Conservation (phyloP, 2,329 filamentous ascomycete species). For the Xylaria polymorpha region DNA sequence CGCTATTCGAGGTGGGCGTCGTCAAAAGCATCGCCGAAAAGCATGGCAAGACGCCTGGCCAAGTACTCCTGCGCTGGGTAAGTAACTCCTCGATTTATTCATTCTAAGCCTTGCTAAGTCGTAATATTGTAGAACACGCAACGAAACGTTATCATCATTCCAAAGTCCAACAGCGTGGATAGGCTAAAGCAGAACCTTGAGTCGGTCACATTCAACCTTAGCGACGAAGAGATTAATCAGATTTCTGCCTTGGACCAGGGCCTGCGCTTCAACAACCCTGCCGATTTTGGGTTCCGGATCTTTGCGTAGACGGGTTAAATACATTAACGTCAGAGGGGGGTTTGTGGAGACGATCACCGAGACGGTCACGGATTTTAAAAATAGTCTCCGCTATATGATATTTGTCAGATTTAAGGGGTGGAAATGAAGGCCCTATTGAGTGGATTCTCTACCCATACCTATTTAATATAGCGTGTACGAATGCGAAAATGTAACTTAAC, state of each 20-base stretch:
- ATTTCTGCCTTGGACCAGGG: conserved; percentile 63
- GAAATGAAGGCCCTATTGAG: no score
- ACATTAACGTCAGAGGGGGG: no score
- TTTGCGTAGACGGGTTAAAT: conserved; percentile 50
- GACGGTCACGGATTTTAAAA: no score
- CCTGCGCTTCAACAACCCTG: conserved; percentile 69
- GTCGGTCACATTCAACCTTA: conserved; percentile 64
- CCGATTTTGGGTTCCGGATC: conserved; percentile 44
- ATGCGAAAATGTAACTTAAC: no score
- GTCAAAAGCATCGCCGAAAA: conserved; percentile 66
- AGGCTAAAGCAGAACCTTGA: conserved; percentile 65
- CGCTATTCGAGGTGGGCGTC: conserved; percentile 51
- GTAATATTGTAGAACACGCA: conserved; percentile 59
- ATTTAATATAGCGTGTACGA: no score
- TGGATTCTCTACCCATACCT: no score
- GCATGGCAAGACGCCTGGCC: conserved; percentile 69
- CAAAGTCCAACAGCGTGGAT: conserved; percentile 68
- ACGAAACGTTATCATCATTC: conserved; percentile 69
- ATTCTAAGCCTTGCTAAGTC: not conserved
- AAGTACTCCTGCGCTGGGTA: conserved; percentile 73
- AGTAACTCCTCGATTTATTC: not conserved
- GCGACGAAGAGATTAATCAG: conserved; percentile 63
- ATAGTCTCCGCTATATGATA: no score
- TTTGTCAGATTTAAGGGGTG: no score
- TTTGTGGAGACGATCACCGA: no score